phyloP scores from a whole-genome alignment of 73 alveolate species.

The Paraurostyla sp. region DNA sequence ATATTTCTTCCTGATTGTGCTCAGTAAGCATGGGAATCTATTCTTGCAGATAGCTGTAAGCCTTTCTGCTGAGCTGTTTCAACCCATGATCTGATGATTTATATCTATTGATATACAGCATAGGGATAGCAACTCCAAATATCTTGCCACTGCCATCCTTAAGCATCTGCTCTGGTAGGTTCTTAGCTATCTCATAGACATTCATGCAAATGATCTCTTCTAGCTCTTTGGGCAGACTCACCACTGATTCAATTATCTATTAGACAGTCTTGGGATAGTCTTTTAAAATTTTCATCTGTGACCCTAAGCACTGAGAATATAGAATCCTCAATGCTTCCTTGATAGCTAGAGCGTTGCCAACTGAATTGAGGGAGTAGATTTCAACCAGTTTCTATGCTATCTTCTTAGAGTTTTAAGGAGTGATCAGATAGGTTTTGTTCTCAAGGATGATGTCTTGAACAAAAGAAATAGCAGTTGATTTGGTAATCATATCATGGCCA shows the following conservation, averaged over 20 bases:
- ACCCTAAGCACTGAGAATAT: constrained; percentile 28
- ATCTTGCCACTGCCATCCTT: constrained; percentile 15
- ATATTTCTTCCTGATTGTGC: background rate
- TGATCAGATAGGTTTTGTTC: constrained; percentile 39
- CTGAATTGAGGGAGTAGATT: constrained; percentile 31
- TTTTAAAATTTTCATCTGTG: constrained; percentile 30
- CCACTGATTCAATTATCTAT: background rate
- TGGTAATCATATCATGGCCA: constrained; percentile 67
- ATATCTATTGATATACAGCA: constrained; percentile 26
- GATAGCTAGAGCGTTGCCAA: background rate
- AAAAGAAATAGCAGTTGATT: constrained; percentile 70
- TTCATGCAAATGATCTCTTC: background rate
- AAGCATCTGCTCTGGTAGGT: constrained; percentile 43
- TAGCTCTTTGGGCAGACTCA: constrained; percentile 31
- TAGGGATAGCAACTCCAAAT: constrained; percentile 8
- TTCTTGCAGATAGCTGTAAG: background rate
- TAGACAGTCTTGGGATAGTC: constrained; percentile 44
- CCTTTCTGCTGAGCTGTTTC: constrained; percentile 18
- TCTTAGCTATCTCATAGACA: constrained; percentile 30
- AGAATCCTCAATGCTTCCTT: constrained; percentile 1
- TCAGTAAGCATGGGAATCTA: constrained; percentile 3
- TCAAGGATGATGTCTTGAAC: constrained; percentile 51
- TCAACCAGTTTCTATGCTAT: constrained; percentile 27
- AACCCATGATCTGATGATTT: constrained; percentile 19
- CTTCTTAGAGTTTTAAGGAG: constrained; percentile 50